Percentiles rank a stretch among this genome's conserved stretches.
phyloP scores from a whole-genome alignment of 495 filamentous ascomycete genomes.

The Staphylotrichum tortipilum region DNA sequence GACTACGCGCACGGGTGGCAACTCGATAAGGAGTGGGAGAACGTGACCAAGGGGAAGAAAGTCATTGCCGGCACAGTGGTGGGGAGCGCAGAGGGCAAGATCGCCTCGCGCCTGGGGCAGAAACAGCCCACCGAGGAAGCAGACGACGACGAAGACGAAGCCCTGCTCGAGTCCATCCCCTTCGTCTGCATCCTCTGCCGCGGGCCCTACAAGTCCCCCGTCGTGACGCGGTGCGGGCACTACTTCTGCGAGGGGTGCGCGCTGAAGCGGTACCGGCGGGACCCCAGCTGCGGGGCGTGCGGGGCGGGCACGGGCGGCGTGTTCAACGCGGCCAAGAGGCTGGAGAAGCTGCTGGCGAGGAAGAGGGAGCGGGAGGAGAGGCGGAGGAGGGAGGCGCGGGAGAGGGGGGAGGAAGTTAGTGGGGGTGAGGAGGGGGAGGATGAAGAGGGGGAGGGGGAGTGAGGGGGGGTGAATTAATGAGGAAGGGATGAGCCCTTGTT shows the following conservation, averaged over 20 bases:
- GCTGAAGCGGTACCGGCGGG: conserved; percentile 66
- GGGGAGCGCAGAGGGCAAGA: conserved; percentile 47
- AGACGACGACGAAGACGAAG: conserved; percentile 60
- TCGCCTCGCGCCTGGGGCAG: conserved; percentile 25
- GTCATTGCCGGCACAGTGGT: conserved; percentile 53
- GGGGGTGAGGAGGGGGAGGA: conserved; percentile 49
- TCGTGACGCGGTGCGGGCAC: conserved; percentile 85
- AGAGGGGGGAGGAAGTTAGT: conserved; percentile 59
- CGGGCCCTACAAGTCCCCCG: conserved; percentile 67
- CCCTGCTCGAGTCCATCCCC: conserved; percentile 75
- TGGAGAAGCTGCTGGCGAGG: conserved; percentile 73
- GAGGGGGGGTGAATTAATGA: too few relatives aligned
- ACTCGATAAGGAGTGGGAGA: conserved; percentile 89
- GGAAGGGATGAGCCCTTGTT: too few relatives aligned
- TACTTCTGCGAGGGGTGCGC: conserved; percentile 94
- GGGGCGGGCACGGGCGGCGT: conserved; percentile 76
- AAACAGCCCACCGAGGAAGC: conserved; percentile 38
- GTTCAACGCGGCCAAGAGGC: conserved; percentile 79
- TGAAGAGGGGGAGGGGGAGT: neutral
- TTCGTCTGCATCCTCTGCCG: conserved; percentile 95
- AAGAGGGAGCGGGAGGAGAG: conserved; percentile 65
- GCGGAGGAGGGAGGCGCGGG: conserved; percentile 60
- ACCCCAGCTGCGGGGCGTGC: conserved; percentile 78
- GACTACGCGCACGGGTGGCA: conserved; percentile 95
- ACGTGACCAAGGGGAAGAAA: conserved; percentile 65